These are phyloP conservation scores for Saccharomycopsis fermentans DNA, from an alignment of 805 yeast genomes.

Conservation along the genomic window DNA sequence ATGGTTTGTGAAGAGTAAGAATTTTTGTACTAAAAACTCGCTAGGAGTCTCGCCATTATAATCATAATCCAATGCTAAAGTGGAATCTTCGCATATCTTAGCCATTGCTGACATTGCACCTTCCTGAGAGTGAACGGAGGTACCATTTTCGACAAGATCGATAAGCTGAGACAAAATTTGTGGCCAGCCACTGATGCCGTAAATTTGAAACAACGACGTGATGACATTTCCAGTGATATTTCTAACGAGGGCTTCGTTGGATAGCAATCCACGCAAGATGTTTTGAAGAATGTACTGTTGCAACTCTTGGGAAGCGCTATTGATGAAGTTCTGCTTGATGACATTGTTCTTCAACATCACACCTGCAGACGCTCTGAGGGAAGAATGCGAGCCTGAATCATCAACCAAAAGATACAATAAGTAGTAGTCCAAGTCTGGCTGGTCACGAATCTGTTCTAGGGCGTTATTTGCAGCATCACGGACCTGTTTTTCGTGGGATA, in stretches of 20 bases:
- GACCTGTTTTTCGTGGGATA: conserved; percentile 45
- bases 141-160: conserved; percentile 42
- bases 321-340: conserved; percentile 25
- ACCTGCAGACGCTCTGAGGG: conserved; percentile 82
- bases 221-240: conserved; percentile 88
- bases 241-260: conserved; percentile 51
- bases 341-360: conserved; percentile 70
- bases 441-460: conserved; percentile 53
- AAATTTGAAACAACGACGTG: conserved; percentile 61
- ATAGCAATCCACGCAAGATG: conserved; percentile 40
- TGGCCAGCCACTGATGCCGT: conserved; percentile 68
- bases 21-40: conserved; percentile 53
- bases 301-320: conserved; percentile 24
- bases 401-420: conserved; percentile 56
- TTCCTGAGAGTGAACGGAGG: conserved; percentile 39
- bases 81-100: conserved; percentile 86
- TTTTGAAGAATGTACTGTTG: conserved; percentile 29
- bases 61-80: conserved; percentile 51
- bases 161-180: conserved; percentile 58
- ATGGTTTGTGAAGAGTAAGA: conserved; percentile 41
- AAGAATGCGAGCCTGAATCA: conserved; percentile 39
- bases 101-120: conserved; percentile 76
- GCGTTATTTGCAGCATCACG: conserved; percentile 66
- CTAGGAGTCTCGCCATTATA: conserved; percentile 60
- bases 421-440: conserved; percentile 76